Evolutionary conservation across 139 green algal genomes (phyloP).

Genomic region (Auxenochlorella protothecoides): DNA sequence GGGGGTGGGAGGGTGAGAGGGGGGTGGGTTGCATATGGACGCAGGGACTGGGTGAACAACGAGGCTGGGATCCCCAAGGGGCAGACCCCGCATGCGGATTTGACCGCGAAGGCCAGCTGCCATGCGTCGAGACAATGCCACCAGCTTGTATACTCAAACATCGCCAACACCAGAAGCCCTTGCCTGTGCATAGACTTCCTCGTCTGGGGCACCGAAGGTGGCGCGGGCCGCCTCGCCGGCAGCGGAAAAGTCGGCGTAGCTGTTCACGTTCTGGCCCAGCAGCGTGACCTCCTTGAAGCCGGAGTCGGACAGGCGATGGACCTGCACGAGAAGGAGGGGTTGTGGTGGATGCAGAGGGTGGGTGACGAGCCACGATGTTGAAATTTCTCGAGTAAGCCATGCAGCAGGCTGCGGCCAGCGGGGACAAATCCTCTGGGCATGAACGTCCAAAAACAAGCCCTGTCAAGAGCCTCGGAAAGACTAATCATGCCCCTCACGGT

Average conservation of each 20-base stretch:
- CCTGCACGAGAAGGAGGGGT: slow-evolving; percentile 10
- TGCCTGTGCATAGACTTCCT: slow-evolving; percentile 5
- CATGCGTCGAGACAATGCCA: too few relatives aligned
- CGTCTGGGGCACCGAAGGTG: background rate
- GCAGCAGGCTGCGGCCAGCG: too few relatives aligned
- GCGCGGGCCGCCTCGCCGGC: background rate
- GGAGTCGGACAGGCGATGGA: slow-evolving; percentile 33
- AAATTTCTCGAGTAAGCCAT: background rate
- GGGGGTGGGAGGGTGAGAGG: background rate
- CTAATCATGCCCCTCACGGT: slow-evolving; percentile 13
- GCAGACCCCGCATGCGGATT: too few relatives aligned
- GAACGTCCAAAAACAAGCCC: too few relatives aligned
- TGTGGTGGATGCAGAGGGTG: background rate
- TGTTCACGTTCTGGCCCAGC: slow-evolving; percentile 91
- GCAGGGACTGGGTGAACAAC: too few relatives aligned
- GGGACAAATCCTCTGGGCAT: too few relatives aligned
- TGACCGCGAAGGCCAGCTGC: too few relatives aligned
- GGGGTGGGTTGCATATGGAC: too few relatives aligned
- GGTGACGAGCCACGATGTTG: background rate
- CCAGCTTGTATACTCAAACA: too few relatives aligned
- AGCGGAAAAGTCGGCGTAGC: slow-evolving; percentile 52
- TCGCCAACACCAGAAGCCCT: too few relatives aligned
- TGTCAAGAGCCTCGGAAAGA: slow-evolving; percentile 9
- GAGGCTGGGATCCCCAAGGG: too few relatives aligned
- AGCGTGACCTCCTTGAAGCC: slow-evolving; percentile 74